Evolutionary conservation across 371 early-diverging fungal genomes (phyloP), one percentile per base, ranked within the genome.

Genomic region (Mucor ambiguus): DNA sequence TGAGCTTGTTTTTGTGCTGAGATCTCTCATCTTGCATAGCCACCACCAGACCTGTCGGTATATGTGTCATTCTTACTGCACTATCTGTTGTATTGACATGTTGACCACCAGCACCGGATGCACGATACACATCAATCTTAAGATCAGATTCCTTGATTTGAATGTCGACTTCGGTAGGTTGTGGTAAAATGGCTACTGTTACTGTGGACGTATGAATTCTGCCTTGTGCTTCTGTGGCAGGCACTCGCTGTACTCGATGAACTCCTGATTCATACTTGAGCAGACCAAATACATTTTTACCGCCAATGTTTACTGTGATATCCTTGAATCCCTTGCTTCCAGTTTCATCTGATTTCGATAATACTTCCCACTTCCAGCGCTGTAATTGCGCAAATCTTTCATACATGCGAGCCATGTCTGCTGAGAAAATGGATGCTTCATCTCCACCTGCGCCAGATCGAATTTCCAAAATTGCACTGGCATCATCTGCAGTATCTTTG

Each of bases 21-120:
- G 95, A 95, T 49, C 97, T 83, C 69, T 95, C 94, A 63, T 91
- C 93, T 80, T 97, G 97, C 83, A 93, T 93, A 29, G 91, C 88
- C 1, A 96, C 94, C 7, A 86, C 87, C 32, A 94, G 82, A 0
- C 97, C 98, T 3, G 95, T 93, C 9, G 97, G 95, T 26, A 96
- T 67, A 81, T 98, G 98, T 4, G 95, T 95, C 20, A 98, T 87
- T 22, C 98, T 86, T 20, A 98, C 96, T 0, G 98, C 98, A 70
- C 92, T 92, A 64, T 97, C 97, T 0, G 98, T 98, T 7, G 93
- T 96, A 66, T 98, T 98, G 29, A 98, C 97, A 71, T 96, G 95
- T 78, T 95, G 95, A 4, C 95, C 95, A 35, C 95, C 95, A 8
- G 91, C 87, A 24, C 95, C 95, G 6, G 89, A 88, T 16, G 95